A percentile compares a stretch with the other conserved stretches of the same genome.
Conservation (phyloP, 2,329 filamentous ascomycete genomes). For the Xylogone sp. region DNA sequence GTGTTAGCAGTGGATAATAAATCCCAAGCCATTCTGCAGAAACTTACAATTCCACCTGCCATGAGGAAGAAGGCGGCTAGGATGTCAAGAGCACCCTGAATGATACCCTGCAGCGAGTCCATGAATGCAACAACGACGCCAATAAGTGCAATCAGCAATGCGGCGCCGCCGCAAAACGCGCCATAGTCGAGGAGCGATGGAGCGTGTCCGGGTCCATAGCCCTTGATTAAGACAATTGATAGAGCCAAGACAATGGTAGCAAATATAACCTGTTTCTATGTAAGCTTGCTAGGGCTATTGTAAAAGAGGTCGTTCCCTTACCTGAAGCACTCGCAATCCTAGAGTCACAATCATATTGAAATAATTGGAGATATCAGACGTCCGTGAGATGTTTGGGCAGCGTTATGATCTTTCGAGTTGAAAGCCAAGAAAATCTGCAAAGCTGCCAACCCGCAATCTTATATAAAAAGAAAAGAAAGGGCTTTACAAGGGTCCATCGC, state of each 20-base stretch:
- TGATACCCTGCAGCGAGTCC: conserved; percentile 17
- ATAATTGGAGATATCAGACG: no score
- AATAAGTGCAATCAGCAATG: conserved; percentile 13
- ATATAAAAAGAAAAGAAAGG: no score
- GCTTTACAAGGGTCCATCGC: no score
- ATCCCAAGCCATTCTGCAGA: no score
- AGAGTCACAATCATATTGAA: conserved; percentile 21
- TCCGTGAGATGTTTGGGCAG: no score
- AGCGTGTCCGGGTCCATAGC: conserved; percentile 14
- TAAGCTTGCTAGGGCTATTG: neutral
- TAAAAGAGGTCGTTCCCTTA: conserved; percentile 1
- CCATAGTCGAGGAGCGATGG: conserved; percentile 19
- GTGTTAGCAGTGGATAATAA: conserved; percentile 1
- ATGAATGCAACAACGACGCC: conserved; percentile 19
- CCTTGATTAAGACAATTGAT: conserved; percentile 19
- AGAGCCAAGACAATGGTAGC: conserved; percentile 18
- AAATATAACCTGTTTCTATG: conserved; percentile 16
- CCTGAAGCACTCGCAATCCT: conserved; percentile 15
- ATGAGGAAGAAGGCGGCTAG: conserved; percentile 22
- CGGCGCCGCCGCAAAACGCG: conserved; percentile 21
- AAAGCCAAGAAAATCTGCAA: no score
- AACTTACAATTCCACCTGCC: conserved; percentile 23
- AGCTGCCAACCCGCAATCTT: no score
- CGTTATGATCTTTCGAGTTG: no score
- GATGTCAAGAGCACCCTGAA: conserved; percentile 17